Percentiles rank a stretch among this genome's conserved stretches.
Conservation (phyloP, 2,329 filamentous ascomycete species). For the Parasarocladium wereldwijsianum region DNA sequence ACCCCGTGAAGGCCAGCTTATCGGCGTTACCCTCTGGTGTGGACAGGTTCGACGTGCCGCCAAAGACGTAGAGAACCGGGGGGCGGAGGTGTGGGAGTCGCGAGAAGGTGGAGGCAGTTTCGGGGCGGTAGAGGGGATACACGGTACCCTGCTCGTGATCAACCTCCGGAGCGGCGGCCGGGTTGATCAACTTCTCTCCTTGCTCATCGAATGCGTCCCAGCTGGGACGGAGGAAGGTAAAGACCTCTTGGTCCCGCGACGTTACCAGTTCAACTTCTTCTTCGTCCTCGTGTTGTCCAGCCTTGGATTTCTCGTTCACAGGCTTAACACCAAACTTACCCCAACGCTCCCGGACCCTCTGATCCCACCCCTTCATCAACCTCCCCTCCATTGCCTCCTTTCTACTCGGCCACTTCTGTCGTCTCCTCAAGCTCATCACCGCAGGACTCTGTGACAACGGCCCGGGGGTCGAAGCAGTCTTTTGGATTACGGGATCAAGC, state of each 20-base stretch:
- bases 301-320: slow-evolving; percentile 14
- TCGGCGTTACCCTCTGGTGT: slow-evolving; percentile 30
- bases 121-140: slow-evolving; percentile 55
- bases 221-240: slow-evolving; percentile 56
- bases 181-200: slow-evolving; percentile 23
- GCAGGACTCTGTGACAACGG: slow-evolving; percentile 25
- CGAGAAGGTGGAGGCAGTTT: slow-evolving; percentile 39
- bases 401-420: slow-evolving; percentile 72
- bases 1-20: slow-evolving; percentile 50
- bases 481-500: slow-evolving; percentile 69
- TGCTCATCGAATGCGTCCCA: slow-evolving; percentile 26
- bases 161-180: slow-evolving; percentile 28
- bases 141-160: slow-evolving; percentile 21
- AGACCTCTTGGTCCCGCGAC: slow-evolving; percentile 67
- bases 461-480: slow-evolving; percentile 22
- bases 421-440: slow-evolving; percentile 51
- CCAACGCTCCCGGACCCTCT: slow-evolving; percentile 51
- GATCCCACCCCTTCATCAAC: slow-evolving; percentile 65
- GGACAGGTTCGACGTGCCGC: slow-evolving; percentile 42
- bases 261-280: slow-evolving; percentile 58
- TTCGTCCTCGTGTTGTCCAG: slow-evolving; percentile 18
- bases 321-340: slow-evolving; percentile 49
- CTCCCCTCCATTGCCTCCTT: slow-evolving; percentile 48
- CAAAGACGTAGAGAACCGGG: slow-evolving; percentile 55
- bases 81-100: slow-evolving; percentile 48